Evolutionary conservation across 177 flowering plant species (phyloP), one percentile per base, ranked within the genome.

Genomic region (Tripterygium wilfordii): DNA sequence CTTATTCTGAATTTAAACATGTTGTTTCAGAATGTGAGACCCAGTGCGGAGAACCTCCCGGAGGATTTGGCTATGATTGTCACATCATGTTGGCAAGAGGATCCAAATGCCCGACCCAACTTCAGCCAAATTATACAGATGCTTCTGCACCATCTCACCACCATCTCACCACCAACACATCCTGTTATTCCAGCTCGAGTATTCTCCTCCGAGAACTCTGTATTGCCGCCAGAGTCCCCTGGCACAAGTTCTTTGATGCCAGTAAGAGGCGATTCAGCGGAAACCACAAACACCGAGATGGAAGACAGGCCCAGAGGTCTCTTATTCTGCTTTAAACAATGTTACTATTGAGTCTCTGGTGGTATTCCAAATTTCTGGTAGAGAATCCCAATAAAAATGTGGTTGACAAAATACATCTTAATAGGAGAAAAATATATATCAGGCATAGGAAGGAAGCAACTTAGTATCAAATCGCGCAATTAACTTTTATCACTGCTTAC

Each of bases 201-300:
- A 8, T 60, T 36, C 46, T 28, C 41, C 12, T 64, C 72, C 0
- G 56, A 61, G 54, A 67, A 66, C 36, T 53, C 65, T 1, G 74
- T 80, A n/a, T 41, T 79, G 25, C 76, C 89, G 8, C 85, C 83
- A 6, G 86, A 75, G 35, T 79, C 85, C 47, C 86, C 86, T 1
- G 83, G 86, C n/a, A 79, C 86, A 25, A 79, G 86, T 51, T 69
- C 83, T 5, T 56, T 82, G 20, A 82, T 82, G 85, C 54, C 77
- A 13, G 55, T 39, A 1, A 64, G 72, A 36, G 80, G 72, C n/a
- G 76, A 62, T 53, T 32, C 67, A 0, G 71, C 51, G 1, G 66
- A 52, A 25, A 64, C 62, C 44, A 76, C 72, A 5, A 61, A 49
- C 14, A 42, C 32, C 53, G 26, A 32, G 17, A 35, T 44, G 48